Conservation (phyloP, 1,139 yeast species). For the Hansenula anomala region DNA sequence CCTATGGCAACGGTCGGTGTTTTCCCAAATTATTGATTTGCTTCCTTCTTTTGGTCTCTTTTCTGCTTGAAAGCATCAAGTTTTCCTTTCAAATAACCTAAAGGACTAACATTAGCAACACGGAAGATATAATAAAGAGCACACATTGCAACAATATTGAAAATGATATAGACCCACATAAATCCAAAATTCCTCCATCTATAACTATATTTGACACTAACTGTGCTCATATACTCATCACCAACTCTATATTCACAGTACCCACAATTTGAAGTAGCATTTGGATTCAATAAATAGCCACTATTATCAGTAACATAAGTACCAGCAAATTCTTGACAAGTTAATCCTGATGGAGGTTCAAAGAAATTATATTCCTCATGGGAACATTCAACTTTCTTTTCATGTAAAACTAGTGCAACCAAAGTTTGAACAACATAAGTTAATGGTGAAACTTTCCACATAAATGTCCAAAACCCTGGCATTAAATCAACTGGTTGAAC, state of each 20-base stretch:
- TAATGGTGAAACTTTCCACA: slow-evolving; percentile 68
- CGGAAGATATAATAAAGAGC: slow-evolving; percentile 34
- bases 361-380: slow-evolving; percentile 45
- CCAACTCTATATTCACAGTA: slow-evolving; percentile 53
- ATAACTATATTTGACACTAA: slow-evolving; percentile 40
- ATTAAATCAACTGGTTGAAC: slow-evolving; percentile 50
- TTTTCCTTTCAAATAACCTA: not conserved
- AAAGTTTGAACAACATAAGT: slow-evolving; percentile 63
- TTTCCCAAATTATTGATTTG: not conserved
- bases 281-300: slow-evolving; percentile 55
- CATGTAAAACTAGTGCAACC: slow-evolving; percentile 47
- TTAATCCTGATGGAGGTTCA: slow-evolving; percentile 53
- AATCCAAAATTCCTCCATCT: slow-evolving; percentile 70
- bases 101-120: slow-evolving; percentile 7
- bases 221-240: slow-evolving; percentile 43
- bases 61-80: slow-evolving; percentile 1
- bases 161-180: slow-evolving; percentile 47
- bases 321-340: slow-evolving; percentile 52
- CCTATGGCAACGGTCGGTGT: no score
- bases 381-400: slow-evolving; percentile 50
- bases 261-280: slow-evolving; percentile 49
- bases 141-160: slow-evolving; percentile 47
- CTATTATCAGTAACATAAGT: slow-evolving; percentile 23
- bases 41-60: not conserved
- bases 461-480: slow-evolving; percentile 74